Evolutionary conservation across 2,329 filamentous ascomycete species (phyloP).

Genomic region (Penicillium sp.): DNA sequence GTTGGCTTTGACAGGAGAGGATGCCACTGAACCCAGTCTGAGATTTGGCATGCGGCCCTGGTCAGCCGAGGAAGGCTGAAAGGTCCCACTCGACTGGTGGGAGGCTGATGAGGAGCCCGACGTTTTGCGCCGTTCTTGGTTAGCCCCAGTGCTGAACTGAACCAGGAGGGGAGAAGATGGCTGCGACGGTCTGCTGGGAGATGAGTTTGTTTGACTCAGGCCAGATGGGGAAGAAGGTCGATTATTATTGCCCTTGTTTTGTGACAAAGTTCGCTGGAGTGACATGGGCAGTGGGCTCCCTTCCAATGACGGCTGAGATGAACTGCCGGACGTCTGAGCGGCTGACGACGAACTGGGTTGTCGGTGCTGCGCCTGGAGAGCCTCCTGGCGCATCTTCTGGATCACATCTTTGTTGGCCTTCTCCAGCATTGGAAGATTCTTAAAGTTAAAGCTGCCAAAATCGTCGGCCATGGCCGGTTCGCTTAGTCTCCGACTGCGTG

Average conservation of each 20-base stretch:
- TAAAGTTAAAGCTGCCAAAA: slow-evolving; percentile 93
- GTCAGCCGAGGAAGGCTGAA: slow-evolving; percentile 67
- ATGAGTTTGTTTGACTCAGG: slow-evolving; percentile 69
- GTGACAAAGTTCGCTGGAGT: slow-evolving; percentile 72
- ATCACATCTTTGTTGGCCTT: slow-evolving; percentile 99
- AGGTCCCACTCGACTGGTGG: slow-evolving; percentile 61
- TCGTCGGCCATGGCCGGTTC: slow-evolving; percentile 84
- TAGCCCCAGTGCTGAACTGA: slow-evolving; percentile 80
- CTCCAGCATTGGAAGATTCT: slow-evolving; percentile 89
- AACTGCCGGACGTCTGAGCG: slow-evolving; percentile 14
- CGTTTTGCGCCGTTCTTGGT: slow-evolving; percentile 76
- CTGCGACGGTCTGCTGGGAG: slow-evolving; percentile 75
- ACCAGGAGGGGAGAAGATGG: slow-evolving; percentile 87
- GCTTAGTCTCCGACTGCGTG: slow-evolving; percentile 75
- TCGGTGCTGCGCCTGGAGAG: slow-evolving; percentile 61
- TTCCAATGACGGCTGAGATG: slow-evolving; percentile 56
- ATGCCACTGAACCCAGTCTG: slow-evolving; percentile 45
- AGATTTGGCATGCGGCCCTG: slow-evolving; percentile 52
- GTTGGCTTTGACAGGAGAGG: slow-evolving; percentile 46
- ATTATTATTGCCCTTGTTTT: slow-evolving; percentile 62
- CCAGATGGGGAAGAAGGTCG: slow-evolving; percentile 80
- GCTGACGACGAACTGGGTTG: slow-evolving; percentile 26
- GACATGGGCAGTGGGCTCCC: slow-evolving; percentile 76
- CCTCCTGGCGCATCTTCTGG: slow-evolving; percentile 86
- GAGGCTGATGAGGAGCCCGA: slow-evolving; percentile 83